Percentiles rank a stretch among this genome's conserved stretches.
Evolutionary conservation across 495 filamentous ascomycete genomes (phyloP).

Genomic region (Tuber borchii): DNA sequence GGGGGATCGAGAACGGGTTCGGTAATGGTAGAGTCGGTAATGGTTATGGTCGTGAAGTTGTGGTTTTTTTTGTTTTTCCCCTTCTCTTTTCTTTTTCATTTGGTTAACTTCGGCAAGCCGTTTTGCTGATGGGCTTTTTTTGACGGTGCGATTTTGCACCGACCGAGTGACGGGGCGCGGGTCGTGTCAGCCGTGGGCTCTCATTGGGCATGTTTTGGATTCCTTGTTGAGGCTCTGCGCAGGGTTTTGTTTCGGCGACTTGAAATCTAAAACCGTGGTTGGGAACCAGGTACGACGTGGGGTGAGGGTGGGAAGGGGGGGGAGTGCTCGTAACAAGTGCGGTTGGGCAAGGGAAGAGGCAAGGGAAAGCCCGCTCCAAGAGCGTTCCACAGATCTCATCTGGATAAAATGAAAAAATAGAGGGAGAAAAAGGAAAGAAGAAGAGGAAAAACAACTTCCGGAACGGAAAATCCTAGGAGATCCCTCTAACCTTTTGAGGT

Average conservation of each 20-base stretch:
- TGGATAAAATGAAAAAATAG: not conserved
- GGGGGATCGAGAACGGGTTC: not conserved
- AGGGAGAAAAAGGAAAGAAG: not conserved
- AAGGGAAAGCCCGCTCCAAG: not conserved
- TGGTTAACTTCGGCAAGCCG: not conserved
- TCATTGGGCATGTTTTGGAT: not conserved
- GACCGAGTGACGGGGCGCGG: not conserved
- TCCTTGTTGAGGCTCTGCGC: not conserved
- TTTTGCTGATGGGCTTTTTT: not conserved
- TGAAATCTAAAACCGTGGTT: not conserved
- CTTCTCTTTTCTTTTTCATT: not conserved
- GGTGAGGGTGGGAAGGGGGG: not conserved
- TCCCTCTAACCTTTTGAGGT: not conserved
- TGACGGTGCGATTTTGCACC: not conserved
- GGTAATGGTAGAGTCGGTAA: not conserved
- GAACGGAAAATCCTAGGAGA: not conserved
- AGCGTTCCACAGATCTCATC: not conserved
- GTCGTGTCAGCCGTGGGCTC: not conserved
- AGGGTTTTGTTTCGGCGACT: conserved; percentile 2
- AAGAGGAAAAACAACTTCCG: not conserved
- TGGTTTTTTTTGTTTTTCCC: not conserved
- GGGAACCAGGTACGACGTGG: conserved; percentile 3
- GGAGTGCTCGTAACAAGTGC: not conserved
- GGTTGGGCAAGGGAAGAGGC: not conserved
- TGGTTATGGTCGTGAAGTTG: not conserved